Evolutionary conservation across 2,329 filamentous ascomycete genomes (phyloP).

Genomic region (Pleurostoma richardsiae): DNA sequence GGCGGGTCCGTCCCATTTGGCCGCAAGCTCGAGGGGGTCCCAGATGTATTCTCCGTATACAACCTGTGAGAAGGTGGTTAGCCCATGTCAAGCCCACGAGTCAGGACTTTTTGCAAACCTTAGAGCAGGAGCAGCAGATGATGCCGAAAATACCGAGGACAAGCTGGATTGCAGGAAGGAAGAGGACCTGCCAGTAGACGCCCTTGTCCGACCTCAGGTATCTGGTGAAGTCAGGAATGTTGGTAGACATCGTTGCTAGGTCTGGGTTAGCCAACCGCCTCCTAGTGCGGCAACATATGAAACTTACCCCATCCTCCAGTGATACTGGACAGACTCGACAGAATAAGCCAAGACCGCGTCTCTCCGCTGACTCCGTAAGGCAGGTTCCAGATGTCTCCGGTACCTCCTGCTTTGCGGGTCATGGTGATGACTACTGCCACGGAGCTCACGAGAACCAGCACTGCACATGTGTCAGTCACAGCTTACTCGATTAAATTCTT

Average conservation of each 20-base stretch:
- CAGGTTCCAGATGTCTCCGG: slow-evolving; percentile 17
- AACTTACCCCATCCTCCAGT: slow-evolving; percentile 13
- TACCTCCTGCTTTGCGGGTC: slow-evolving; percentile 14
- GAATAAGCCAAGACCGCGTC: slow-evolving; percentile 16
- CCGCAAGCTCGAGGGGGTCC: slow-evolving; percentile 21
- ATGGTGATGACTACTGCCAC: slow-evolving; percentile 14
- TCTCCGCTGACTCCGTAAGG: slow-evolving; percentile 13
- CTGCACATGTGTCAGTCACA: neutral
- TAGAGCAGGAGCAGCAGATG: slow-evolving; percentile 29
- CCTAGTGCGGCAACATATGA: no score
- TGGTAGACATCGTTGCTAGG: slow-evolving; percentile 9
- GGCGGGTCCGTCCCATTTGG: slow-evolving; percentile 15
- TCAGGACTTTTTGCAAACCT: neutral
- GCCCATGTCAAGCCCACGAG: slow-evolving; percentile 9
- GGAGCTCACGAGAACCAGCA: slow-evolving; percentile 12
- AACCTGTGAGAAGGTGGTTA: slow-evolving; percentile 15
- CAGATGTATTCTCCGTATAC: slow-evolving; percentile 18
- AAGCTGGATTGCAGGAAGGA: slow-evolving; percentile 15
- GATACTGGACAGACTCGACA: slow-evolving; percentile 15
- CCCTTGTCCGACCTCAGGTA: slow-evolving; percentile 15
- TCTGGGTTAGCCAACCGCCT: no score
- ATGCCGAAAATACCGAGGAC: slow-evolving; percentile 41
- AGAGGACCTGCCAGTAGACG: slow-evolving; percentile 16
- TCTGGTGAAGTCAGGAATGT: slow-evolving; percentile 17
- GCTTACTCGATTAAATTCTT: no score